A percentile compares a stretch with the other conserved stretches of the same genome.
Conservation (phyloP, 345 rosid species). For the Garcia nutans region DNA sequence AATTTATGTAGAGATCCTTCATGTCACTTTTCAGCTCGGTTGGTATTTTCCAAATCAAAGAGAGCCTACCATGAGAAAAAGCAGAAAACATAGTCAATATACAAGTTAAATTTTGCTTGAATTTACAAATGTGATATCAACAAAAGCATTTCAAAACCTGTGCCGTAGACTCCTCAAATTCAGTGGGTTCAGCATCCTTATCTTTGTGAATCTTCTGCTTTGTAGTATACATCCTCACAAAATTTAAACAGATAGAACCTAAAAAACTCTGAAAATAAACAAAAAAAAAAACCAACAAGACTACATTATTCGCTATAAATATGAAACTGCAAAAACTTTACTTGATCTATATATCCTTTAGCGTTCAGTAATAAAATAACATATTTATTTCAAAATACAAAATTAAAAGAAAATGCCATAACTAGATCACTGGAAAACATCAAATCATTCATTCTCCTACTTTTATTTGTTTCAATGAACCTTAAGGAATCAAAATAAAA, state of each 20-base stretch:
- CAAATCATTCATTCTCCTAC: too few species aligned
- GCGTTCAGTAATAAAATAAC: too few species aligned
- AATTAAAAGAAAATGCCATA: too few species aligned
- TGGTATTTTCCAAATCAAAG: slow-evolving; percentile 81
- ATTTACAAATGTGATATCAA: background rate
- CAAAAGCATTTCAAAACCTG: slow-evolving; percentile 42
- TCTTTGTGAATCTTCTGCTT: slow-evolving; percentile 80
- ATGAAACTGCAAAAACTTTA: background rate
- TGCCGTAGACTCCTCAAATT: slow-evolving; percentile 83
- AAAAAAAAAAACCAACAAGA: background rate
- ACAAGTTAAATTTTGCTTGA: background rate
- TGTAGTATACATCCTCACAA: slow-evolving; percentile 61
- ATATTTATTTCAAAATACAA: background rate
- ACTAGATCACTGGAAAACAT: too few species aligned
- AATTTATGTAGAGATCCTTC: slow-evolving; percentile 77
- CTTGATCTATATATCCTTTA: too few species aligned
- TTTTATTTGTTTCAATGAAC: background rate
- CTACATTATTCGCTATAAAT: background rate
- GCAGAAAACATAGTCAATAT: background rate
- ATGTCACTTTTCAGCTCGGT: slow-evolving; percentile 82
- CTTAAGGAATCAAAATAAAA: background rate
- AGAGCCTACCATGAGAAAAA: slow-evolving; percentile 45
- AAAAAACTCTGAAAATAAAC: background rate
- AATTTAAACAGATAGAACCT: background rate
- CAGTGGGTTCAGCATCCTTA: slow-evolving; percentile 69